phyloP scores from a whole-genome alignment of 345 rosid genomes.

The Bruguiera sexangula region DNA sequence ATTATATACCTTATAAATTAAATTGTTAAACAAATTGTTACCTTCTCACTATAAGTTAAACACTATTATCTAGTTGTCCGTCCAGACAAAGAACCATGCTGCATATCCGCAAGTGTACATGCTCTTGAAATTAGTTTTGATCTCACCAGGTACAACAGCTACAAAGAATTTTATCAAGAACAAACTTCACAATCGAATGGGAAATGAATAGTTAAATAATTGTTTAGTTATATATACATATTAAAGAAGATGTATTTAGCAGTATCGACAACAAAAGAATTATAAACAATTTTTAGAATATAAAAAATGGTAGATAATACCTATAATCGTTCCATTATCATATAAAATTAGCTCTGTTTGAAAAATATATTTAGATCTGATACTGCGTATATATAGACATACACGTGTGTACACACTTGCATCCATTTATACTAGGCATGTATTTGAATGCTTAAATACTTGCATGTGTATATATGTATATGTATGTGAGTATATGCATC shows the following conservation, averaged over 20 bases:
- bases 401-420: too few relatives aligned
- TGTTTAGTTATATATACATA: background rate
- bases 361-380: too few relatives aligned
- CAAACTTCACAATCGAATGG: background rate
- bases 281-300: background rate
- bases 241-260: slow-evolving; percentile 2
- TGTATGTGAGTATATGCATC: background rate
- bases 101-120: background rate
- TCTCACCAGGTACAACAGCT: background rate
- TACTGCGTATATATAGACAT: too few relatives aligned
- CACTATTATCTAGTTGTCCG: background rate
- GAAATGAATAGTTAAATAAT: background rate
- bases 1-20: too few relatives aligned
- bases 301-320: background rate
- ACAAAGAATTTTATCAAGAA: background rate
- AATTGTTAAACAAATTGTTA: too few relatives aligned
- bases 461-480: background rate
- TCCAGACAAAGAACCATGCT: background rate
- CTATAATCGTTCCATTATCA: too few relatives aligned
- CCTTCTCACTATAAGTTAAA: too few relatives aligned
- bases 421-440: too few relatives aligned
- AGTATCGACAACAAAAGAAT: background rate
- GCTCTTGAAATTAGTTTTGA: background rate
- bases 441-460: too few relatives aligned
- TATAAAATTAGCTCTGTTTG: too few relatives aligned